Base-by-base conservation (phyloP, 805 yeast species). In the Scheffersomyces amazonensis region DNA sequence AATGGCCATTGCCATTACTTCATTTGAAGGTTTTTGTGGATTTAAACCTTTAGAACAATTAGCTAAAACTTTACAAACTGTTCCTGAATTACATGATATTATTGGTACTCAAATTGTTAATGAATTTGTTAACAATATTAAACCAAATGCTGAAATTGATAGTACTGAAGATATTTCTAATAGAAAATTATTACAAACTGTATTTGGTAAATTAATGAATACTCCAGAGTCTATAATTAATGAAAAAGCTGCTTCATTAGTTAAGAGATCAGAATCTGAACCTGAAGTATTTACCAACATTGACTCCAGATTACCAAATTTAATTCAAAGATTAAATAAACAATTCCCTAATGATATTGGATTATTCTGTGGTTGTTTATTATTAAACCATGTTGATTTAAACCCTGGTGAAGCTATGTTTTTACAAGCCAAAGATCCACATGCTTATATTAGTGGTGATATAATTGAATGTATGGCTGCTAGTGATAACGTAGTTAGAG, bases 381-480 rank as follows among this genome's bases (percentile, higher is more conserved):
- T 93, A 71, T 78, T 93, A 56, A 93, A 93, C 73, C 96, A 90
- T 60, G 90, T 90, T 53, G 68, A 67, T 43, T 75, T 93, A 53
- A 66, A 78, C 27, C 76, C 87, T 10, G 99, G 99, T 45, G 96
- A 93, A 69, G 98, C 97, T 40, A 89, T 93, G 82, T 93, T 90
- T 58, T 74, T 93, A 60, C 88, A 87, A 58, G 98, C 99, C 31
- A 87, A 88, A 66, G 97, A 90, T 64, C 98, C 98, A 18, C 99
- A 93, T 64, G 99, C 99, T 23, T 93, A 93, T 66, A 91, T 93
- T 44, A 76, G 83, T 39, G 99, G 99, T 49, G 98, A 93, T 63
- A 93, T 93, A 50, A 90, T 93, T 56, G 99, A 93, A 71, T 93
- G 99, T 72, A 93, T 93, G 99, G 99, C 99, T 31, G 97, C 99